Evolutionary conservation across 768 basidiomycete genomes (phyloP).

Genomic region (Pleurotus tuoliensis): DNA sequence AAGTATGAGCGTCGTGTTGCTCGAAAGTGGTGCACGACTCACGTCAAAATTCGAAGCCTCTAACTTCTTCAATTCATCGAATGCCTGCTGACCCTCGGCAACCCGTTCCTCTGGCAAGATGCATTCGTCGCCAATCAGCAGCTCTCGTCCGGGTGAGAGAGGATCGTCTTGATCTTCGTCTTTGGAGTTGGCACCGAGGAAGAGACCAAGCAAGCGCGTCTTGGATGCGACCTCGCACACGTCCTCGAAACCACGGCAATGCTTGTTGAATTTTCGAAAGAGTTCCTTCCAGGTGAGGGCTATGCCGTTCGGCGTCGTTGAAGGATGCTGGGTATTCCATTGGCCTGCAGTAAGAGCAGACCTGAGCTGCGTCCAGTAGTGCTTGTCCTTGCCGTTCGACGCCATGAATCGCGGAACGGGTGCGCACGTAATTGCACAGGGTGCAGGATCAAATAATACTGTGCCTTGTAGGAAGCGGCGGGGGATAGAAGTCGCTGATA

Average conservation of each 20-base stretch:
- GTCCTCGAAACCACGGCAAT: constrained; percentile 58
- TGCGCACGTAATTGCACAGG: too few relatives aligned
- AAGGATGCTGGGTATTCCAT: constrained; percentile 64
- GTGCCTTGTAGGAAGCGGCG: too few relatives aligned
- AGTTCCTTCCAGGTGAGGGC: constrained; percentile 73
- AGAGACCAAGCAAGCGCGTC: constrained; percentile 59
- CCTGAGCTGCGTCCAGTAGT: constrained; percentile 79
- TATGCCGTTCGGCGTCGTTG: constrained; percentile 50
- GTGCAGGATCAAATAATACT: too few relatives aligned
- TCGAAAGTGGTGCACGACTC: constrained; percentile 26
- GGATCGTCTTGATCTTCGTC: constrained; percentile 57
- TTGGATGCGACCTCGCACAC: constrained; percentile 65
- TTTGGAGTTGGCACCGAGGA: constrained; percentile 42
- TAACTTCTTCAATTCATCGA: constrained; percentile 49
- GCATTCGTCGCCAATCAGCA: constrained; percentile 54
- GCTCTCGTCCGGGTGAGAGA: constrained; percentile 25
- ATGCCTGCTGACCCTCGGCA: constrained; percentile 54
- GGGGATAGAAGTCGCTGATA: too few relatives aligned
- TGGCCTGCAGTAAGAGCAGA: constrained; percentile 66
- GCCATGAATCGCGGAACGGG: not conserved
- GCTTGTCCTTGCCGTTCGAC: constrained; percentile 50
- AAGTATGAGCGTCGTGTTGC: constrained; percentile 9
- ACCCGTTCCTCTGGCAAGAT: constrained; percentile 48
- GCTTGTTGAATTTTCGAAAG: constrained; percentile 84
- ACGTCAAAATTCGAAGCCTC: constrained; percentile 55